These are phyloP conservation scores for Pyronema domesticum DNA, from an alignment of 495 filamentous ascomycete genomes.

Conservation along the genomic window DNA sequence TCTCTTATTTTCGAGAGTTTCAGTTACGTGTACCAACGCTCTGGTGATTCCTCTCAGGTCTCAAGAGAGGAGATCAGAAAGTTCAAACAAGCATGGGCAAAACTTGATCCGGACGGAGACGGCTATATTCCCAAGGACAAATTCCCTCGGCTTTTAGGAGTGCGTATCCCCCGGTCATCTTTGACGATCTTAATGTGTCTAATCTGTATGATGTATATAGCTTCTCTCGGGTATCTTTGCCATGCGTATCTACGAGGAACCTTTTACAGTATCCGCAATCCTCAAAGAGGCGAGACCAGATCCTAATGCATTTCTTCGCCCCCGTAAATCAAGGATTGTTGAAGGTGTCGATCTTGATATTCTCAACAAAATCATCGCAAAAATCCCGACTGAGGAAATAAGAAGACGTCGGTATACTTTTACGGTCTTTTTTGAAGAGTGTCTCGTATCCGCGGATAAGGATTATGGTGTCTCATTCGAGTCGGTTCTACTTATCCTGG, in stretches of 20 bases:
- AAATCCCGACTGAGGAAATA: constrained; percentile 59
- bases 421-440: constrained; percentile 89
- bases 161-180: constrained; percentile 26
- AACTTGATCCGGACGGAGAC: constrained; percentile 74
- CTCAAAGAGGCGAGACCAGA: constrained; percentile 60
- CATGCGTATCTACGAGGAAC: constrained; percentile 89
- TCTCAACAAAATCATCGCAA: constrained; percentile 53
- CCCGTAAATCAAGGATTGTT: constrained; percentile 33
- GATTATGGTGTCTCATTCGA: constrained; percentile 84
- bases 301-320: constrained; percentile 27
- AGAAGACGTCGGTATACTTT: constrained; percentile 54
- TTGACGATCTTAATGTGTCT: constrained; percentile 5
- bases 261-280: constrained; percentile 67
- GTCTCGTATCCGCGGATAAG: constrained; percentile 79
- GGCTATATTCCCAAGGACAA: constrained; percentile 83
- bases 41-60: constrained; percentile 65
- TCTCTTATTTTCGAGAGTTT: constrained; percentile 99
- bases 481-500: constrained; percentile 85
- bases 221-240: constrained; percentile 87
- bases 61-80: constrained; percentile 82
- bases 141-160: constrained; percentile 76
- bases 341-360: constrained; percentile 61
- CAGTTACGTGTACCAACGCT: constrained; percentile 95
- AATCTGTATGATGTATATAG: constrained; percentile 20
- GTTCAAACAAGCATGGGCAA: constrained; percentile 98